Percentiles rank a stretch among this genome's conserved stretches.
Evolutionary conservation across 495 filamentous ascomycete genomes (phyloP).

Genomic region (Jackrogersella minutella): DNA sequence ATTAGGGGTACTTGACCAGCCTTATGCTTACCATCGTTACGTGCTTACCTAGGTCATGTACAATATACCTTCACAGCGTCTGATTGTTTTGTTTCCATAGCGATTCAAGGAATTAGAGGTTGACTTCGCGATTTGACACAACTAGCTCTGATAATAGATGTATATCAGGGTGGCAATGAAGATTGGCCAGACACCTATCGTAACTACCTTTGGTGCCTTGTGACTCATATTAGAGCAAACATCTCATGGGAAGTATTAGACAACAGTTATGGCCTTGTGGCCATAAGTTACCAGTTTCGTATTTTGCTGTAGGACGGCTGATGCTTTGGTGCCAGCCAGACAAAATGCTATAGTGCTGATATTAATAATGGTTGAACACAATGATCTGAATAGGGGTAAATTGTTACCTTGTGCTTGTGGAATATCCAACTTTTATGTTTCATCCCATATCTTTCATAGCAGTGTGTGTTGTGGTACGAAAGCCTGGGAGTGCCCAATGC

Average conservation of each 20-base stretch:
- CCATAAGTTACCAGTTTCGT: not conserved
- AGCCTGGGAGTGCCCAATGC: constrained; percentile 4
- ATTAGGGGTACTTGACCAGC: not conserved
- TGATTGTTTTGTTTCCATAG: not conserved
- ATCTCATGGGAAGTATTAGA: not conserved
- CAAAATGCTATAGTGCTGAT: not conserved
- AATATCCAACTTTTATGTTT: not conserved
- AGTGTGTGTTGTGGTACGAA: constrained; percentile 17
- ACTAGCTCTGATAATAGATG: not conserved
- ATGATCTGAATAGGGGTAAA: not conserved
- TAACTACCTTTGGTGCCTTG: not conserved
- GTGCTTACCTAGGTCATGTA: not conserved
- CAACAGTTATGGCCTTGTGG: not conserved
- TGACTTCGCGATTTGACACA: not conserved
- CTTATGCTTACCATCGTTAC: not conserved
- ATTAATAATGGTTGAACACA: not conserved
- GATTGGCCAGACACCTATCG: no score
- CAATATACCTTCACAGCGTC: not conserved
- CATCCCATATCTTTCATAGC: constrained; percentile 8
- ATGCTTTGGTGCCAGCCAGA: not conserved
- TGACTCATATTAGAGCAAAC: constrained; percentile 5
- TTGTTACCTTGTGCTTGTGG: not conserved
- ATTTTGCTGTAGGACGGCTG: not conserved
- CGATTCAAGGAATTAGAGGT: not conserved
- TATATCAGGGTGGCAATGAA: no score